Base-by-base conservation (phyloP, 805 yeast species). In the Cyberlindnera mycetangii region DNA sequence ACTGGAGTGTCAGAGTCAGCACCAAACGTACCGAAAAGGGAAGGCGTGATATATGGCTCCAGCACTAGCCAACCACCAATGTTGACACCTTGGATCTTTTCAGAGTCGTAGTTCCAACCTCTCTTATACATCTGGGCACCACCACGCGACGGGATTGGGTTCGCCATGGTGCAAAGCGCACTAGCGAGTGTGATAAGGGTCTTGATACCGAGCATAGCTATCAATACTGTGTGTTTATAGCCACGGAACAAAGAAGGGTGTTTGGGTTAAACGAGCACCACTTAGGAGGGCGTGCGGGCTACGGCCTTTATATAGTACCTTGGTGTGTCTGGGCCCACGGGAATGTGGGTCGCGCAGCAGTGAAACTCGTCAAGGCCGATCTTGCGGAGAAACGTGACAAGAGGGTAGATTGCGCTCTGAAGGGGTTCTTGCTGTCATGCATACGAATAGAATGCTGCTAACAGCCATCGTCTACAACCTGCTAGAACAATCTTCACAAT, bases 31-130 rank as follows among this genome's bases (percentile, higher is more conserved):
- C 73, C 75, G 58, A 89, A 88, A 37, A 85, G 63, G 1, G 89
- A 78, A 5, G 96, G 96, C 1, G 89, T 85, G 59, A 89, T 89
- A 65, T 74, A 88, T 2, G 96, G 89, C 66, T 89, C 97, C 34
- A 89, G 67, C 2, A 89, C 89, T 40, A 89, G 74, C 96, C 96
- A 89, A 37, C 96, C 95, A 50, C 97, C 97, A 25, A 89, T 66
- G 59, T 85, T 84, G 39, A 89, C 89, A 55, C 96, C 96, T 33
- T 75, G 62, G 19, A 59, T 41, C 21, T 42, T 46, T 12, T 35
- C 46, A 17, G 19, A 30, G 15, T 47, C 42, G 40, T 59, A 58
- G 41, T 54, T 50, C 53, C 56, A 58, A 7, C 49, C 50, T 31
- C 59, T 48, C 37, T 49, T 54, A 33, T 51, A 49, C 37, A 58